A percentile compares a stretch with the other conserved stretches of the same genome.
Evolutionary conservation across 768 basidiomycete genomes (phyloP).

Genomic region (Crucibulum laeve): DNA sequence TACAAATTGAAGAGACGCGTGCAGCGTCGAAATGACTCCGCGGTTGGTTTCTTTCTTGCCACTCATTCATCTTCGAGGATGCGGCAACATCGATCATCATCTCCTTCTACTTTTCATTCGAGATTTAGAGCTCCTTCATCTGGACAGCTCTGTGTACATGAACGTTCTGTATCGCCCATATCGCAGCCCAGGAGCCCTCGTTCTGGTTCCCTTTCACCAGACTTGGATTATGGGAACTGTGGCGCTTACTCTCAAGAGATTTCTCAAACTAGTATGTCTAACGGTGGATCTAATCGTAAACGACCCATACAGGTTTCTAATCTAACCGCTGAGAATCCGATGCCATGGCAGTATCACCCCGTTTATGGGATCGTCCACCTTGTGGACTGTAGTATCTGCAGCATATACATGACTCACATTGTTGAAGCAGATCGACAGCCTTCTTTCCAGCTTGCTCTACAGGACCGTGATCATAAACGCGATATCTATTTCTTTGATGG

Average conservation of each 20-base stretch:
- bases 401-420: constrained; percentile 34
- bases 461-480: constrained; percentile 31
- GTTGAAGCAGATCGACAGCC: constrained; percentile 30
- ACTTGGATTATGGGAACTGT: constrained; percentile 4
- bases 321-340: constrained; percentile 10
- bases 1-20: neutral
- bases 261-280: constrained; percentile 1
- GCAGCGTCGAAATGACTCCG: neutral
- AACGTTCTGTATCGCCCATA: constrained; percentile 9
- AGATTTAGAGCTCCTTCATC: neutral
- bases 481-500: constrained; percentile 36
- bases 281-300: constrained; percentile 7
- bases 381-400: constrained; percentile 31
- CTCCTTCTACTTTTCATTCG: neutral
- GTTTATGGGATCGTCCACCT: constrained; percentile 35
- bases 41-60: neutral
- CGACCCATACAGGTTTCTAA: constrained; percentile 7
- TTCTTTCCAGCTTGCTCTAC: constrained; percentile 35
- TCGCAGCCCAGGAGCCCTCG: constrained; percentile 11
- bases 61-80: neutral
- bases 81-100: neutral
- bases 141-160: neutral
- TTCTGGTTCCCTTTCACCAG: constrained; percentile 1
- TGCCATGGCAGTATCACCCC: constrained; percentile 32
- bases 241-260: neutral